Evolutionary conservation across 2,329 filamentous ascomycete genomes (phyloP).

Genomic region (Xylariaceae sp.): DNA sequence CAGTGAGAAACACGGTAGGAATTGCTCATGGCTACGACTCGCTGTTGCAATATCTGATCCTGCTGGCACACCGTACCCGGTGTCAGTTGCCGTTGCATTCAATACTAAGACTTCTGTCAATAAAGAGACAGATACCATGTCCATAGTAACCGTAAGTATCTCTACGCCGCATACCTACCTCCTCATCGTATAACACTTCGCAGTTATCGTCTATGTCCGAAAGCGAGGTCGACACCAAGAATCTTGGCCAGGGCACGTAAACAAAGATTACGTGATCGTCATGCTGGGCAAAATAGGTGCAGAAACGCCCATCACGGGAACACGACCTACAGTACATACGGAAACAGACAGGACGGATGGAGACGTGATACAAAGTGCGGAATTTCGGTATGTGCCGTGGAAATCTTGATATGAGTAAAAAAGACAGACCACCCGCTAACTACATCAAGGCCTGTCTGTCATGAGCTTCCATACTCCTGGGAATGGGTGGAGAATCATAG

Average conservation of each 20-base stretch:
- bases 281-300: background rate
- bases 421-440: background rate
- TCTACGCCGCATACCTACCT: no score
- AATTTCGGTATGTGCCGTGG: background rate
- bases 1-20: background rate
- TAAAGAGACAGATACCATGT: no score
- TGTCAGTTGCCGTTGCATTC: background rate
- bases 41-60: background rate
- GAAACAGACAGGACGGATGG: no score
- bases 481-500: constrained; percentile 14
- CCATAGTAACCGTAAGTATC: no score
- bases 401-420: background rate
- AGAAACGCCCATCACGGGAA: background rate
- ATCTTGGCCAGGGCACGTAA: background rate
- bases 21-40: background rate
- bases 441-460: constrained; percentile 3
- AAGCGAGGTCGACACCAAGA: no score
- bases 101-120: no score
- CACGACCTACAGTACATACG: background rate
- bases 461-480: constrained; percentile 19
- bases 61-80: no score
- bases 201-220: no score
- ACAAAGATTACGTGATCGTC: background rate
- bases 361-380: background rate
- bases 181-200: no score